Base-by-base conservation (phyloP, 2,329 filamentous ascomycete genomes). In the Alternaria triticimaculans region DNA sequence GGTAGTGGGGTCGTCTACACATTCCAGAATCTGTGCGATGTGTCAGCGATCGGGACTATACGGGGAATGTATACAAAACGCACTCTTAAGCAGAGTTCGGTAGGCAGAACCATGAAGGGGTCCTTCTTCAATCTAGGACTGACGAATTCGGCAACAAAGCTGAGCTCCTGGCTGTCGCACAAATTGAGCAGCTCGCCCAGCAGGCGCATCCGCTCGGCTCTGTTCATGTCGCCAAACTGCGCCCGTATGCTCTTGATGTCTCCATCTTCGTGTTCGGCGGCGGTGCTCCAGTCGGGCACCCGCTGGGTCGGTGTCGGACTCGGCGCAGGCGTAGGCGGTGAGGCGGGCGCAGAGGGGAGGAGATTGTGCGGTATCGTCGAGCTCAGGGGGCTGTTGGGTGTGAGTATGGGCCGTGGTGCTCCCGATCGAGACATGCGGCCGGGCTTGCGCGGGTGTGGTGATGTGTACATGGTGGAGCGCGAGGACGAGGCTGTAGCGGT, bases 71-170 rank as follows among this genome's bases (percentile, higher is more conserved):
- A 46, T 54, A 33, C 48, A 45, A 21, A 44, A 81, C 90, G 78
- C 87, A 96, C 93, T 74, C 94, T 86, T 64, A 99, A 84, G 80
- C 95, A 98, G 46, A 99, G 84, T 81, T 99, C 96, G 76, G 97
- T 94, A 0, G 96, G 96, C 58, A 99, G 86, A 62, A 91, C 92
- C 55, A 91, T 93, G 75, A 99, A 98, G 0, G 96, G 96, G 78
- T 99, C 96, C 80, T 97, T 97, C 82, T 97, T 97, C 68, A 99
- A 83, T 66, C 96, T 84, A 26, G 96, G 96, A 78, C 93, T 95
- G 71, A 99, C 95, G 80, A 97, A 97, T 78, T 96, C 93, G 72
- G 96, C 93, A 20, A 99, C 94, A 78, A 97, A 98, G 81, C 94
- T 97, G 70, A 99, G 85, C 80, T 97, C 92, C 76, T 96, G 94